These are phyloP conservation scores for Ustilago xerochloae DNA, from an alignment of 1,284 basidiomycete genomes.

Conservation along the genomic window DNA sequence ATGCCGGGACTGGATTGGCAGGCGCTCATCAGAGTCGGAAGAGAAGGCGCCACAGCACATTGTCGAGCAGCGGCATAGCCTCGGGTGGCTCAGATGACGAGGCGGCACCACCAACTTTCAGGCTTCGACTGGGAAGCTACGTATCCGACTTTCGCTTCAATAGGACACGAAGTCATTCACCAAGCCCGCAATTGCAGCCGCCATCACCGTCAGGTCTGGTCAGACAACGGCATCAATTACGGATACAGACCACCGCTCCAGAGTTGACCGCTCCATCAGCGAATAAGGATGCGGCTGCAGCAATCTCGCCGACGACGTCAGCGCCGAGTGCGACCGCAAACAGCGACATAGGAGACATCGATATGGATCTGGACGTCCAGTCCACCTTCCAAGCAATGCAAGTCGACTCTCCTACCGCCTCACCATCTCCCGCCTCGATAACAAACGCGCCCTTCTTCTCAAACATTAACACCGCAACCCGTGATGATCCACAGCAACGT, in stretches of 20 bases:
- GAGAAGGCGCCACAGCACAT: constrained; percentile 30
- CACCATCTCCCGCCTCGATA: constrained; percentile 6
- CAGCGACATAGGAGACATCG: constrained; percentile 12
- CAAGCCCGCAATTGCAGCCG: constrained; percentile 2
- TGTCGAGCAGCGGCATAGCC: constrained; percentile 18
- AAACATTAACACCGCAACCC: background rate
- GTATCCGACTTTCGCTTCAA: constrained; percentile 19
- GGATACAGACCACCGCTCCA: constrained; percentile 12
- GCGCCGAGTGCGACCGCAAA: background rate
- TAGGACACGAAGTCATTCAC: constrained; percentile 11
- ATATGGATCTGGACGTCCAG: constrained; percentile 40
- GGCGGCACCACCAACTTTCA: constrained; percentile 18
- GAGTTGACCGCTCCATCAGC: background rate
- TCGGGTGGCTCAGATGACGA: constrained; percentile 39
- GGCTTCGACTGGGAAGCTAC: constrained; percentile 27
- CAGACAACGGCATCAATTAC: constrained; percentile 19
- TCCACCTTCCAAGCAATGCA: constrained; percentile 38
- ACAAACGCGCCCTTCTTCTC: constrained; percentile 1
- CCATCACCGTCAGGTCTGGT: constrained; percentile 10
- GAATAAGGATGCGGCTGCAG: background rate
- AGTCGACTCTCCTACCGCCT: constrained; percentile 31
- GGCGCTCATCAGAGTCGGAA: constrained; percentile 1
- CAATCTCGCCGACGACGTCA: background rate
- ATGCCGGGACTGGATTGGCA: background rate
- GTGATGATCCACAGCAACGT: background rate